Base-by-base conservation (phyloP, 23 red algal species). In the Gracilaria gracilis region DNA sequence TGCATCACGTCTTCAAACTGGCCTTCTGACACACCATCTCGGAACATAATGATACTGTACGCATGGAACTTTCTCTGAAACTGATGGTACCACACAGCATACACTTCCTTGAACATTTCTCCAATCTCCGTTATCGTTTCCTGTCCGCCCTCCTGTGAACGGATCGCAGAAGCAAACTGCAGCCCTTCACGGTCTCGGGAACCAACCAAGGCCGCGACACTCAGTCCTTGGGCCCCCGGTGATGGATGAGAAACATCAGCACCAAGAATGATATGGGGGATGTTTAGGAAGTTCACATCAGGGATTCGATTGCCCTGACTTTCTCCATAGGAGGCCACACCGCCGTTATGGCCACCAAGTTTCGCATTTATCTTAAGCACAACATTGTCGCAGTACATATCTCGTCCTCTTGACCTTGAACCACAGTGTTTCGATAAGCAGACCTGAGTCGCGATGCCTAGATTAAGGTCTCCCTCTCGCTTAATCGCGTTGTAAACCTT, bases 361-460 rank as follows among this genome's bases (percentile, higher is more conserved):
- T 94, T 94, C 11, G 74, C 49, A 55, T 94, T 94, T 34, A 94
- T 87, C 46, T 94, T 94, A 16, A 94, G 46, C 1, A 87, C 42
- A 16, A 94, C n/a, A 58, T 94, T 94, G 57, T 82, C 92, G 27
- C 83, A 75, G 35, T 94, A 94, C 92, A 87, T 86, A 29, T 92
- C 69, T 0, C 62, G 80, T 25, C 89, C 78, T 72, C 89, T 28
- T 11, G 72, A 37, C 62, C 55, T 61, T 14, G 49, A 49, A 0
- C 80, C 25, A 24, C 61, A 40, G 46, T 93, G 80, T 53, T 93
- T 84, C 36, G 38, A 37, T 29, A 94, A 39, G 28, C 67, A 70
- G 17, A 86, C 83, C 50, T 94, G 92, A 2, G 83, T 70, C 2
- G 72, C 72, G n/a, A 87, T 82, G 20, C 92, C 92, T 8, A 94